These are phyloP conservation scores for Pseudocercospora pini-densiflorae DNA, from an alignment of 2,329 filamentous ascomycete species.

Conservation along the genomic window DNA sequence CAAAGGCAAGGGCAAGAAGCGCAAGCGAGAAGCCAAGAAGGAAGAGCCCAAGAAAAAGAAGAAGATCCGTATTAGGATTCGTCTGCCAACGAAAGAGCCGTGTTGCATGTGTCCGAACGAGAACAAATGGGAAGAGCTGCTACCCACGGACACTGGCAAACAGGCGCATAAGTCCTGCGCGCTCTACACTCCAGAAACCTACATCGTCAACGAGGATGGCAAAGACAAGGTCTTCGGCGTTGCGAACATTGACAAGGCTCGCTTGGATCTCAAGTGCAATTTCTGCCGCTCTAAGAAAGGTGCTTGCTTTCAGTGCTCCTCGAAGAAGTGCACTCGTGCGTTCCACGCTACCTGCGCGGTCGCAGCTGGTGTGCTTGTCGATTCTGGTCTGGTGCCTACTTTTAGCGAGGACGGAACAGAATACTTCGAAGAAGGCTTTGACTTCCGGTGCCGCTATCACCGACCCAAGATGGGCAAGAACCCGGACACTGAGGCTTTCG, in stretches of 20 bases:
- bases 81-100: constrained; percentile 72
- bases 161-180: constrained; percentile 89
- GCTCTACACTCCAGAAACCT: constrained; percentile 89
- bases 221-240: constrained; percentile 78
- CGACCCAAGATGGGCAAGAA: constrained; percentile 84
- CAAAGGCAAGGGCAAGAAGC: constrained; percentile 61
- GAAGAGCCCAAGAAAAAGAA: constrained; percentile 67
- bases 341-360: constrained; percentile 96
- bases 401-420: constrained; percentile 90
- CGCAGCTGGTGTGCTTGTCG: constrained; percentile 88
- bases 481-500: constrained; percentile 60
- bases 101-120: constrained; percentile 94
- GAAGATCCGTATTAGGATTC: constrained; percentile 76
- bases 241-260: constrained; percentile 80
- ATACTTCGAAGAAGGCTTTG: constrained; percentile 88
- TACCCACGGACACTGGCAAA: constrained; percentile 85
- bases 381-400: constrained; percentile 82
- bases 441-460: constrained; percentile 94
- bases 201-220: constrained; percentile 71
- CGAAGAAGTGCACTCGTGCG: constrained; percentile 88
- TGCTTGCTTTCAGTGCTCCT: constrained; percentile 96
- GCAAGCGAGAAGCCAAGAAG: constrained; percentile 70
- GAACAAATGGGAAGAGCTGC: constrained; percentile 76
- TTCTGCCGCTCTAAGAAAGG: constrained; percentile 93
- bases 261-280: constrained; percentile 89